Evolutionary conservation across 2,329 filamentous ascomycete species (phyloP), one percentile per base, ranked within the genome.

Genomic region (Amphichorda felina): DNA sequence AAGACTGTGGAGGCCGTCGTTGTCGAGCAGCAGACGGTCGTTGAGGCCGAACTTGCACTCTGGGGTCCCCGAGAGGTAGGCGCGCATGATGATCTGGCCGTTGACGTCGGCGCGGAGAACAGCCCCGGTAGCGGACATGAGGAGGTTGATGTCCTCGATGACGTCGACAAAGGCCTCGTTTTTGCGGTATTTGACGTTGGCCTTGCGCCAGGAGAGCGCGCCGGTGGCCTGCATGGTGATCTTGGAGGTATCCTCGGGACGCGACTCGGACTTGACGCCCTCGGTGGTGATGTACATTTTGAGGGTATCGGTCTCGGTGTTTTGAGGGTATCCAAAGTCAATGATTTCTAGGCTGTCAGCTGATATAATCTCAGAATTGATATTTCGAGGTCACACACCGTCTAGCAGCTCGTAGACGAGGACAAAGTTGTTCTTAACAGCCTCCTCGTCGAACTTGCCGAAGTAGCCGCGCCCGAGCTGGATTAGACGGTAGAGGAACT

Each of bases 281-380:
- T 98, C 91, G 25, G 91, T 98, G 30, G 93, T 98, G 53, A 98
- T 98, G 69, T 98, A 98, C 89, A 96, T 96, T 64, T 98, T 98
- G 49, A 98, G 69, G 13, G 91, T 96, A 58, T 98, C 91, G 36
- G 89, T 94, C 63, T 98, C 91, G 43, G 91, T 98, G 59, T 96
- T 96, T 59, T 98, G 91, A 24, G 91, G 91, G 57, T 98, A 98
- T 43, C 91, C 91, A 61, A 98, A 98, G 61, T 98, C 91, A 56
- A 98, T 78, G 53, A 98, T 95, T 64, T 98, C 91, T 91, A 48
- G 15, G 33, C 14, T 11, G 24, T 37, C 16, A 37, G 35, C 28
- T 17, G 14, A 9, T 5, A 29, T n/a, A n/a, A n/a, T 19, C 5
- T 17, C 13, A 18, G 5, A 24, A 21, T 5, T 28, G 15, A 8